Conservation (phyloP, 352 stramenopile species). For the Pythium plurisporium region DNA sequence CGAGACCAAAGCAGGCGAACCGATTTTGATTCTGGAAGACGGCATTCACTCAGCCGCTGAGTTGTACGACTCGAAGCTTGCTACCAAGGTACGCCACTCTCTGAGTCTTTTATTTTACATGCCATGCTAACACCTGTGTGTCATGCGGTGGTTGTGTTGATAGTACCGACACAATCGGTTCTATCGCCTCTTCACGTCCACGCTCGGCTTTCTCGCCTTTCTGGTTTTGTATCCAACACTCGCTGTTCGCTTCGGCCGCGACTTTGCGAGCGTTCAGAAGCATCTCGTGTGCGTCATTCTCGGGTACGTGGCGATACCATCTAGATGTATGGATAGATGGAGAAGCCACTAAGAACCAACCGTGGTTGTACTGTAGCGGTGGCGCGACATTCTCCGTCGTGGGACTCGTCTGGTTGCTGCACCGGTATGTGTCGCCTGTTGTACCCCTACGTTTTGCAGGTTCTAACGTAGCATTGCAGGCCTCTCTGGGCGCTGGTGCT, state of each 20-base stretch:
- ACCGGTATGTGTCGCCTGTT: slow-evolving; percentile 28
- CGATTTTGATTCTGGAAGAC: slow-evolving; percentile 57
- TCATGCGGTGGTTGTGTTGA: background rate
- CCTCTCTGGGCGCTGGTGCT: slow-evolving; percentile 46
- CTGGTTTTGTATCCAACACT: slow-evolving; percentile 46
- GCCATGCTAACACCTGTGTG: background rate
- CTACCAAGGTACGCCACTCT: slow-evolving; percentile 30
- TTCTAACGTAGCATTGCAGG: no score
- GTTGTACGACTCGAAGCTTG: slow-evolving; percentile 45
- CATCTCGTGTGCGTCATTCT: slow-evolving; percentile 25
- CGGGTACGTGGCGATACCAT: no score
- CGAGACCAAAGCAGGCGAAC: slow-evolving; percentile 33
- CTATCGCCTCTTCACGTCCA: slow-evolving; percentile 50
- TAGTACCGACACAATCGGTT: slow-evolving; percentile 66
- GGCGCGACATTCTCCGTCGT: slow-evolving; percentile 50
- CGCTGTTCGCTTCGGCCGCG: slow-evolving; percentile 24
- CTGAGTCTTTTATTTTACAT: background rate
- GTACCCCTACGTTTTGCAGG: background rate
- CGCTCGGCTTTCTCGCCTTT: slow-evolving; percentile 65
- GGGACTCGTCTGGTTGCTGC: slow-evolving; percentile 42
- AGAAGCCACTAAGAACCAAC: no score
- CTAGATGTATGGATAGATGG: no score
- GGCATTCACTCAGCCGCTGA: slow-evolving; percentile 42
- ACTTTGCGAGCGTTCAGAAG: slow-evolving; percentile 37
- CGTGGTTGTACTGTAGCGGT: no score